These are phyloP conservation scores for Aspergillus sp. DNA, from an alignment of 2,329 filamentous ascomycete species.

Conservation along the genomic window DNA sequence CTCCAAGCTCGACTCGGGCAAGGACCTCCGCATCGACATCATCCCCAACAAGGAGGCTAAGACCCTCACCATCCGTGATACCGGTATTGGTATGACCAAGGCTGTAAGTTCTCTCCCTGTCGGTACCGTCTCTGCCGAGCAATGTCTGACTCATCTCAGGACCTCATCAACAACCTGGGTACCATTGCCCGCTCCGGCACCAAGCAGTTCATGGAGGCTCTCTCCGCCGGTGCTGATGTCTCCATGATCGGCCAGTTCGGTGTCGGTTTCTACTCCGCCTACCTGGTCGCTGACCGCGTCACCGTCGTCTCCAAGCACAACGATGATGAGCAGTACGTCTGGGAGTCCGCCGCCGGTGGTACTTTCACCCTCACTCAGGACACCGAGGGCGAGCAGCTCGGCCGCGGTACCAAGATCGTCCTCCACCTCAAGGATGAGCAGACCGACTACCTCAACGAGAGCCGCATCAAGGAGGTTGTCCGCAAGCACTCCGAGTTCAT, in stretches of 20 bases:
- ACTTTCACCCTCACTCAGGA: conserved; percentile 93
- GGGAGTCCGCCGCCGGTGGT: conserved; percentile 96
- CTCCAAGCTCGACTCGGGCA: conserved; percentile 93
- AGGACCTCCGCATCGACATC: conserved; percentile 98
- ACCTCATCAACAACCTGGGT: conserved; percentile 99
- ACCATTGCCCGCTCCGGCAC: conserved; percentile 98
- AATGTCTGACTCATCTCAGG: conserved; percentile 50
- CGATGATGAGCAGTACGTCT: conserved; percentile 99
- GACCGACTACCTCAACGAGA: conserved; percentile 96
- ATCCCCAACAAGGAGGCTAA: conserved; percentile 97
- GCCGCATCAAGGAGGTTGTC: conserved; percentile 99
- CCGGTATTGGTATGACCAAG: conserved; percentile 99
- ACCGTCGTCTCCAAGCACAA: conserved; percentile 98
- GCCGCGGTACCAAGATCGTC: conserved; percentile 96
- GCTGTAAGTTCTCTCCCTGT: conserved; percentile 65
- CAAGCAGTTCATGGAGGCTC: conserved; percentile 99
- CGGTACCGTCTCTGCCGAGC: not conserved
- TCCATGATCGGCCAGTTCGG: conserved; percentile 99
- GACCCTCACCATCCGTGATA: conserved; percentile 95
- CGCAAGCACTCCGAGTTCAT: conserved; percentile 99
- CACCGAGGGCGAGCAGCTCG: conserved; percentile 84
- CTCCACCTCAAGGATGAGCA: conserved; percentile 99
- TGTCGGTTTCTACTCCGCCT: conserved; percentile 99
- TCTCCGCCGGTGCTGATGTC: conserved; percentile 96
- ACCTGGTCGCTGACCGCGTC: conserved; percentile 96